Percentiles rank a stretch among this genome's conserved stretches.
These are phyloP conservation scores for Lunularia cruciata DNA, from an alignment of 225 moss, liverwort and hornwort species.

Conservation along the genomic window DNA sequence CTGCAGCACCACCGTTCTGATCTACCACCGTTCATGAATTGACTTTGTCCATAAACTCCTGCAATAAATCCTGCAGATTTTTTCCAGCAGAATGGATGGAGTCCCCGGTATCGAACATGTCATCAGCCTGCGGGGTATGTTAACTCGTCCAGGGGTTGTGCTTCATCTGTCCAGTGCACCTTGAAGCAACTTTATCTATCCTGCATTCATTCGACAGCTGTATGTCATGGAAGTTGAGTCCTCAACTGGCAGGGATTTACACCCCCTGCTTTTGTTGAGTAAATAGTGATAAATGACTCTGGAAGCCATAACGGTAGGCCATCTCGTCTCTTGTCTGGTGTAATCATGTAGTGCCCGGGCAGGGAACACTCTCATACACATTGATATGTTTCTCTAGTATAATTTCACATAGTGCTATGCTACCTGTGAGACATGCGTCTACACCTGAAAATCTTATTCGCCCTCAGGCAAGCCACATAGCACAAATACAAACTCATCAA, in stretches of 20 bases:
- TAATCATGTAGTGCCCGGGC: neutral
- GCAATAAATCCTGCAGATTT: neutral
- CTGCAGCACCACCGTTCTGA: neutral
- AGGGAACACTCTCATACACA: constrained; percentile 8
- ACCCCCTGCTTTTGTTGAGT: neutral
- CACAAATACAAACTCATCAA: constrained; percentile 5
- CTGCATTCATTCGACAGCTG: neutral
- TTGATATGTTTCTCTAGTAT: constrained; percentile 7
- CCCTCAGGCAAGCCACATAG: constrained; percentile 3
- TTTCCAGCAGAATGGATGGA: neutral
- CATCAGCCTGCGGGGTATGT: neutral
- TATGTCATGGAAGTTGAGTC: neutral
- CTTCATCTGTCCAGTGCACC: neutral
- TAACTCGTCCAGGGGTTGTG: neutral
- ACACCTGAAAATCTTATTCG: constrained; percentile 4
- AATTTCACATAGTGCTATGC: constrained; percentile 8
- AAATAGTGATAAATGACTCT: neutral
- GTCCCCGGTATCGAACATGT: neutral
- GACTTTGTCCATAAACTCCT: neutral
- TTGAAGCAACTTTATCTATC: neutral
- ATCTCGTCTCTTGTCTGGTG: neutral
- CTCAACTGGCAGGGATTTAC: neutral
- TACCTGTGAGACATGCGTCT: constrained; percentile 1
- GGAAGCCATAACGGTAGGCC: neutral
- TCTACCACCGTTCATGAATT: neutral